These are phyloP conservation scores for Glomus cerebriforme DNA, from an alignment of 192 early-diverging fungal genomes.

Conservation along the genomic window DNA sequence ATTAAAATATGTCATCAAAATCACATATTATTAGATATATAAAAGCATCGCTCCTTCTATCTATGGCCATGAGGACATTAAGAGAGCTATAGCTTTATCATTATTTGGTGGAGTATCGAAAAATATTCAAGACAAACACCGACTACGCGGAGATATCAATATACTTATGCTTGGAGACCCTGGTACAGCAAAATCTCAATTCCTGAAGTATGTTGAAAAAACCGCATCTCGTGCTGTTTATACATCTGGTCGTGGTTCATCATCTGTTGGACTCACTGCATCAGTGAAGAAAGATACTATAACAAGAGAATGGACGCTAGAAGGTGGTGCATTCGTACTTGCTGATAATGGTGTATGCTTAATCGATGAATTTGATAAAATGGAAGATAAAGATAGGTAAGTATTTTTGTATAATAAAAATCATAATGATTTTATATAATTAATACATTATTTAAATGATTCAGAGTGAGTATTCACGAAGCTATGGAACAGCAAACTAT, in stretches of 20 bases:
- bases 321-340: conserved; percentile 85
- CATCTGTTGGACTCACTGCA: conserved; percentile 83
- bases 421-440: neutral
- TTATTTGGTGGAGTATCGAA: conserved; percentile 98
- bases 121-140: conserved; percentile 90
- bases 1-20: neutral
- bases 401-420: neutral
- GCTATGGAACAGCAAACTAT: conserved; percentile 92
- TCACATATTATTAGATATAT: conserved; percentile 63
- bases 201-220: conserved; percentile 83
- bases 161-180: conserved; percentile 91
- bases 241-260: conserved; percentile 85
- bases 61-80: conserved; percentile 97
- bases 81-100: conserved; percentile 87
- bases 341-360: conserved; percentile 87
- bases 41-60: conserved; percentile 98
- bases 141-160: conserved; percentile 98
- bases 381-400: conserved; percentile 80
- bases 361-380: conserved; percentile 92
- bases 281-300: conserved; percentile 83
- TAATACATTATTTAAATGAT: neutral
- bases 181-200: conserved; percentile 86
- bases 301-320: conserved; percentile 86
- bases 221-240: conserved; percentile 85
- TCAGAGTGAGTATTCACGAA: conserved; percentile 91